Evolutionary conservation across 2,329 filamentous ascomycete species (phyloP).

Genomic region (Fusarium miscanthi): DNA sequence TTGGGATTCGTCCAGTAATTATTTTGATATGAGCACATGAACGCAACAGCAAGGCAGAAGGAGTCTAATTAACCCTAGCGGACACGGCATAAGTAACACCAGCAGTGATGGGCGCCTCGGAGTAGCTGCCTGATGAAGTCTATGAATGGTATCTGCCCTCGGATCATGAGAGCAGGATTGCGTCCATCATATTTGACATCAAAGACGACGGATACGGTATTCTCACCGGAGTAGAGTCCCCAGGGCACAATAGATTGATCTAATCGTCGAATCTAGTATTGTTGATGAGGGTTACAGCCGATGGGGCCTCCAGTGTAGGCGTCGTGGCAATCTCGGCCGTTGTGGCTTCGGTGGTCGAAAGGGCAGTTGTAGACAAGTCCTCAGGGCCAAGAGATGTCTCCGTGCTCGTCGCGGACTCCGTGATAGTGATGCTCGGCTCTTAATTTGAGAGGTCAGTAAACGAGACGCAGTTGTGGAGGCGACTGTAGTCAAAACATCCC

Average conservation of each 20-base stretch:
- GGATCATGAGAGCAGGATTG: not conserved
- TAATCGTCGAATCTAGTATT: too few species aligned
- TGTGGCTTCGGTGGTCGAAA: not conserved
- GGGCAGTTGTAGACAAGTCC: not conserved
- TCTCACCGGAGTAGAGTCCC: not conserved
- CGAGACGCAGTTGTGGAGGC: not conserved
- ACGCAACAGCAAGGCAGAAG: rapidly evolving
- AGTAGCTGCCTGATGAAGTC: not conserved
- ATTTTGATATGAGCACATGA: not conserved
- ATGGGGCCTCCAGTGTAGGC: not conserved
- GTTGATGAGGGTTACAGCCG: too few species aligned
- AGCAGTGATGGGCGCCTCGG: not conserved
- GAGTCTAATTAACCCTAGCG: rapidly evolving
- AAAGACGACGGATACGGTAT: not conserved
- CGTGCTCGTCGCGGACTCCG: not conserved
- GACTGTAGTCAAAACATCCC: not conserved
- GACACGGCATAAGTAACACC: not conserved
- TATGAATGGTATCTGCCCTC: rapidly evolving
- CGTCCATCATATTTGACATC: not conserved
- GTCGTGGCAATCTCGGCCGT: not conserved
- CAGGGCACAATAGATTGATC: too few species aligned
- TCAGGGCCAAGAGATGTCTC: not conserved
- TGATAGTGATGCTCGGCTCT: not conserved
- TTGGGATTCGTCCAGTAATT: rapidly evolving
- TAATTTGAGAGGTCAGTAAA: not conserved